Evolutionary conservation across 129 eudicot species (phyloP).

Genomic region (Lonicera japonica): DNA sequence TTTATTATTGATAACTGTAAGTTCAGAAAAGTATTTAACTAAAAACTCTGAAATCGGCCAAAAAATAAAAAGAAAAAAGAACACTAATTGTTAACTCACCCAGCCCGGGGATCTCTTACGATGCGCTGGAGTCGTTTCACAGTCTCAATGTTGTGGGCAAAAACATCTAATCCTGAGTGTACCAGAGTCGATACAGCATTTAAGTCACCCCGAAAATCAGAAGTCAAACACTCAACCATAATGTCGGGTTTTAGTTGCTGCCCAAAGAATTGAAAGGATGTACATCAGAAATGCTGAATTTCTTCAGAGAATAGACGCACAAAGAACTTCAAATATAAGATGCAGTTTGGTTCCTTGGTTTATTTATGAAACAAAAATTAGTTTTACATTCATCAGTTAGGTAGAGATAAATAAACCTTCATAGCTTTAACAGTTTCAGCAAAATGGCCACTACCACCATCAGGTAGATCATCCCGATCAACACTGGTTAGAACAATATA

Average conservation of each 20-base stretch:
- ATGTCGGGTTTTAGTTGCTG: conserved; percentile 85
- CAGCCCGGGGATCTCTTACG: conserved; percentile 94
- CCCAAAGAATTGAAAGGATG: conserved; percentile 7
- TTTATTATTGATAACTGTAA: too few species aligned
- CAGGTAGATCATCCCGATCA: conserved; percentile 90
- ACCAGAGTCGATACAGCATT: conserved; percentile 68
- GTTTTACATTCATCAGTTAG: too few species aligned
- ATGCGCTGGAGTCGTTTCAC: conserved; percentile 82
- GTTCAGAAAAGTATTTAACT: background rate
- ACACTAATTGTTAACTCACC: conserved; percentile 41
- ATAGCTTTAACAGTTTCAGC: conserved; percentile 85
- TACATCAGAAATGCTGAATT: background rate
- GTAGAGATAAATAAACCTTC: too few species aligned
- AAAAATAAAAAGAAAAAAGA: background rate
- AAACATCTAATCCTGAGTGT: conserved; percentile 93
- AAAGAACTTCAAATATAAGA: background rate
- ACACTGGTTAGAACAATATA: conserved; percentile 94
- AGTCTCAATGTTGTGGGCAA: conserved; percentile 93
- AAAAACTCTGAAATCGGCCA: background rate
- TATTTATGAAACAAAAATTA: too few species aligned
- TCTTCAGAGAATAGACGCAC: background rate
- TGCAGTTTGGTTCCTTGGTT: background rate
- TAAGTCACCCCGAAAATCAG: conserved; percentile 90
- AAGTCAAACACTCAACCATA: conserved; percentile 94
- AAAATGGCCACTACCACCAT: conserved; percentile 98